Base-by-base conservation (phyloP, 495 filamentous ascomycete genomes). In the Trichoderma virens region DNA sequence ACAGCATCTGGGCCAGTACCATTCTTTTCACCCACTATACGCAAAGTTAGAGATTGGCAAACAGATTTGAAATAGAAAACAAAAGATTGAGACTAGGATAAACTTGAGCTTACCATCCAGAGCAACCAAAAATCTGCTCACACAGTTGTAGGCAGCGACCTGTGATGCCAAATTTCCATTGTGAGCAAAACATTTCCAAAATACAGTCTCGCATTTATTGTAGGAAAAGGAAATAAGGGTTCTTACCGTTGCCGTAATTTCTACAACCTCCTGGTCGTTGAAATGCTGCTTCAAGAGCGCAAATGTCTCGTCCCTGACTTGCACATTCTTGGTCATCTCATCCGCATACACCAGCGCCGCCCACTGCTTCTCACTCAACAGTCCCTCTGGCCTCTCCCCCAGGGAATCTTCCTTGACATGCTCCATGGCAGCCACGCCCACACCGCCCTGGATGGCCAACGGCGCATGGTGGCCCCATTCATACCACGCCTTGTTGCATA, bases 101-200 rank as follows among this genome's bases (percentile, higher is more conserved):
- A 39, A n/a, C 14, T 39, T 35, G 59, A 47, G 77, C 80, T 76
- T 67, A 78, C 92, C 90, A 76, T 93, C 88, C 67, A 96, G 71
- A 23, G 90, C 90, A 34, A 95, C 90, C 67, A 95, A 74, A 69
- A 95, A 93, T 59, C 91, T 80, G 68, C 88, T 90, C 13, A 96
- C 91, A 73, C 89, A 92, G 71, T 95, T 95, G 71, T 96, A 95
- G 32, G 84, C 85, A n/a, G 87, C 90, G 25, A 56, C 51, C 51
- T 56, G 28, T 13, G 23, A 47, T 47, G n/a, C 4, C 8, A 25
- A 64, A 83, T 70, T 76, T n/a, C n/a, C n/a, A n/a, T n/a, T n/a
- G n/a, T n/a, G n/a, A n/a, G n/a, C n/a, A n/a, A n/a, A n/a, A n/a
- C n/a, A n/a, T n/a, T n/a, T n/a, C n/a, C n/a, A n/a, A n/a, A n/a